Base-by-base conservation (phyloP, 169 alveolate species). In the Plasmodium falciparum region DNA sequence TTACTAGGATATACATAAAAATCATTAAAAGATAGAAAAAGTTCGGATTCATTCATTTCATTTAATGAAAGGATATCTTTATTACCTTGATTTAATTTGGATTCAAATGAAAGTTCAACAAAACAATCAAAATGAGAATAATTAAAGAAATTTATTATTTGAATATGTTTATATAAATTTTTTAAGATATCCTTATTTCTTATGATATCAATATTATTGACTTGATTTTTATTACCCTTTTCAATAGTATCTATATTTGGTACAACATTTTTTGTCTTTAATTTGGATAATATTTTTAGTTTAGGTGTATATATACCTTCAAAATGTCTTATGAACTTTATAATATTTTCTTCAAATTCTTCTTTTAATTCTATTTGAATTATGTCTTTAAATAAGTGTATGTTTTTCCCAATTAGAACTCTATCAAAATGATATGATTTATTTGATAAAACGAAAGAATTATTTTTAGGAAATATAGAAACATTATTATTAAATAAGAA, bases 401-500 rank as follows among this genome's bases (percentile, higher is more conserved):
- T 12, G 26, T 13, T 78, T 50, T 45, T 78, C 24, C 89, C 89
- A 8, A 78, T 66, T 56, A 78, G 45, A 65, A 78, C 89, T 71
- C 61, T 67, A 56, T 78, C 78, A 78, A 78, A 78, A 49, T 65
- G 50, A 65, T 78, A 78, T 17, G 54, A 4, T n/a, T 52, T 78
- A 65, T 78, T 45, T 12, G 71, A 65, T 43, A 78, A 29, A 9
- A 78, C 54, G 52, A 78, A 78, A 49, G 72, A 65, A 15, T 78
- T 78, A 65, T 47, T 65, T 66, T 56, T 54, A 43, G 13, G 29
- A 78, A 33, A 49, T 70, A 78, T 49, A n/a, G 75, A 58, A 49
- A 78, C 89, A 59, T 52, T 78, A 49, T 78, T 78, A 22, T 63
- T 67, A 52, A 78, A 78, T 78, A 78, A 52, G 76, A 78, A 78